Evolutionary conservation across 306 rosid species (phyloP).

Genomic region (Dryas octopetala): DNA sequence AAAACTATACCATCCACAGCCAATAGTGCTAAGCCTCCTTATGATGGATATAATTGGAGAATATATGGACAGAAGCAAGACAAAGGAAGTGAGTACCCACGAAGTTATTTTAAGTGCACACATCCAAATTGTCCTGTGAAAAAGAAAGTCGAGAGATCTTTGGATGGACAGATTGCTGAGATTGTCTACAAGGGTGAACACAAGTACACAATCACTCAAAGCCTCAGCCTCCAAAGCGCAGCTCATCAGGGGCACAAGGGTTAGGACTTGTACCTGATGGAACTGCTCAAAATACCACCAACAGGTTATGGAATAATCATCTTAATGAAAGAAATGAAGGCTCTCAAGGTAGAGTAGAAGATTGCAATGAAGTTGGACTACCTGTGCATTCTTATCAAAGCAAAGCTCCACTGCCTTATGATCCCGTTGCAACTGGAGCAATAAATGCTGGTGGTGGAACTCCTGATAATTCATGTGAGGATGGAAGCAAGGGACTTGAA

Average conservation of each 20-base stretch:
- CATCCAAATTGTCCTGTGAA: conserved; percentile 90
- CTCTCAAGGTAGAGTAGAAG: conserved; percentile 51
- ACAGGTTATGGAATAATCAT: conserved; percentile 33
- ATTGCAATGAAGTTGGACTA: conserved; percentile 41
- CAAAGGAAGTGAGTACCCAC: conserved; percentile 90
- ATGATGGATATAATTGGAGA: conserved; percentile 97
- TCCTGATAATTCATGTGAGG: conserved; percentile 62
- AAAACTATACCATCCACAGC: conserved; percentile 43
- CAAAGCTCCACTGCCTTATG: conserved; percentile 36
- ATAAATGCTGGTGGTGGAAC: conserved; percentile 39
- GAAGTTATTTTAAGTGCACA: conserved; percentile 95
- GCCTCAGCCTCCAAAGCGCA: conserved; percentile 74
- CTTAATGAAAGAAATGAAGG: conserved; percentile 51
- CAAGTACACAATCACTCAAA: conserved; percentile 86
- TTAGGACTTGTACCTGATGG: conserved; percentile 48
- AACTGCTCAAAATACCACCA: conserved; percentile 46
- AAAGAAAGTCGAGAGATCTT: conserved; percentile 93
- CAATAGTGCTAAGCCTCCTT: conserved; percentile 66
- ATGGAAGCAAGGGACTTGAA: conserved; percentile 59
- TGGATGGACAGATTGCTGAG: conserved; percentile 86
- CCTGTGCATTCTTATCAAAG: conserved; percentile 36
- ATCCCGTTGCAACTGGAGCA: conserved; percentile 34
- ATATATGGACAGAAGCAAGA: conserved; percentile 98
- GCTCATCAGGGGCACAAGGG: conserved; percentile 55
- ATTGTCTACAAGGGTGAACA: conserved; percentile 97